phyloP scores from a whole-genome alignment of 257 asterid genomes.

The Lantana camara region DNA sequence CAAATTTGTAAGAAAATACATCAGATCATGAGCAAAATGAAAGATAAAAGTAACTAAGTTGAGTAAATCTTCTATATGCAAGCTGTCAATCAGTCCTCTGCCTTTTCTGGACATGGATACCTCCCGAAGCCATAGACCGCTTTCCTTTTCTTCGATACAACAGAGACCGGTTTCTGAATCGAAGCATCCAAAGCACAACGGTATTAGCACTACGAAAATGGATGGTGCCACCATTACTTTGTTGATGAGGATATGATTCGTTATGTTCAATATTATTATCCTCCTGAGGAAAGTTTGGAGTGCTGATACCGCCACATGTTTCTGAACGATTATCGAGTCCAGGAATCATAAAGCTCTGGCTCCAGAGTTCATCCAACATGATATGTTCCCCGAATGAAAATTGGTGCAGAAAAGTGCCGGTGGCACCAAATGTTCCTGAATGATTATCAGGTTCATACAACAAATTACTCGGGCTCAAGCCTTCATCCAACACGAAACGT shows the following conservation, averaged over 20 bases:
- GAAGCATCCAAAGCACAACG: constrained; percentile 22
- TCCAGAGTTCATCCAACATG: too few relatives aligned
- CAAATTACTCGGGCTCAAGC: not conserved
- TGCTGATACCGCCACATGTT: too few relatives aligned
- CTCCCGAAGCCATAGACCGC: constrained; percentile 18
- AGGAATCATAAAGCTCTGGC: too few relatives aligned
- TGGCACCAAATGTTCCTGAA: not conserved
- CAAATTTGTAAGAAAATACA: too few relatives aligned
- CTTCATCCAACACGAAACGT: too few relatives aligned
- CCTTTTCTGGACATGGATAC: constrained; percentile 26
- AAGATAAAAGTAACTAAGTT: not conserved
- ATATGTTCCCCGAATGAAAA: too few relatives aligned
- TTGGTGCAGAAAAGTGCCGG: too few relatives aligned
- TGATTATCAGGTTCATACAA: not conserved
- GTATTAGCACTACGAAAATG: not conserved
- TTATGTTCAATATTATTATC: too few relatives aligned
- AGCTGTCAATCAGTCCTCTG: constrained; percentile 23
- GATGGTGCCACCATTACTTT: constrained; percentile 19
- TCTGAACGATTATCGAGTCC: too few relatives aligned
- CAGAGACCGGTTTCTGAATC: constrained; percentile 31
- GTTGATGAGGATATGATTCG: constrained; percentile 20
- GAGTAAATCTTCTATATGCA: not conserved
- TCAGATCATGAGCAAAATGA: not conserved
- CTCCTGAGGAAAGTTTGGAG: not conserved
- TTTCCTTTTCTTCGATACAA: too few relatives aligned